These are phyloP conservation scores for Penicillium riverlandense DNA, from an alignment of 495 filamentous ascomycete genomes.

Conservation along the genomic window DNA sequence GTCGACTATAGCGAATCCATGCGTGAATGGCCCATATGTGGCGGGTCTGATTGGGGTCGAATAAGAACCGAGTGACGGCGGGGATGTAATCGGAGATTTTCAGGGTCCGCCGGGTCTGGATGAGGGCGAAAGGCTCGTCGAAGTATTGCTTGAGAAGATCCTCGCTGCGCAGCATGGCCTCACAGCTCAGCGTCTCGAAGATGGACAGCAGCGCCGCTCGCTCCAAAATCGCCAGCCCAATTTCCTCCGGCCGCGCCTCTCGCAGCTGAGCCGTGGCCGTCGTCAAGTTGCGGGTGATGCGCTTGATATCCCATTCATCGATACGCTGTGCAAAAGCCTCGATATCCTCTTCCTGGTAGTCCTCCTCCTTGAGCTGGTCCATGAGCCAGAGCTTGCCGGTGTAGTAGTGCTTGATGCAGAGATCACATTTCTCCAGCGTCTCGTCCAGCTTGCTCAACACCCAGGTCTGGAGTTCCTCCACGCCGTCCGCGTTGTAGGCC, in stretches of 20 bases:
- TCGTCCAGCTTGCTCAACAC: constrained; percentile 47
- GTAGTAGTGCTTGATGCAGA: constrained; percentile 77
- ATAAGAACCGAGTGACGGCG: constrained; percentile 74
- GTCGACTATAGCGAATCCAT: constrained; percentile 53
- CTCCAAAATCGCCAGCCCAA: constrained; percentile 42
- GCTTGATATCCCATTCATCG: constrained; percentile 52
- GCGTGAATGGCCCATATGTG: constrained; percentile 60
- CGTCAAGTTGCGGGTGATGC: constrained; percentile 53
- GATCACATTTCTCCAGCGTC: constrained; percentile 63
- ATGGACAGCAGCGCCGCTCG: constrained; percentile 48
- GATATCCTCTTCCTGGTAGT: constrained; percentile 59
- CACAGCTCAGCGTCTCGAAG: constrained; percentile 58
- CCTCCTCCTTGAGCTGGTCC: constrained; percentile 48
- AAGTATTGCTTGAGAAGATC: constrained; percentile 52
- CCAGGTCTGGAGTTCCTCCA: constrained; percentile 50
- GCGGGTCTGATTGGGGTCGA: constrained; percentile 53
- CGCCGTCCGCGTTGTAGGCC: constrained; percentile 55
- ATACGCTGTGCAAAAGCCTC: constrained; percentile 45
- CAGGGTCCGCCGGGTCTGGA: constrained; percentile 64
- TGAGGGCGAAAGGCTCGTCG: constrained; percentile 67
- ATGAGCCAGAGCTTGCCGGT: constrained; percentile 57
- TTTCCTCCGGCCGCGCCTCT: constrained; percentile 37
- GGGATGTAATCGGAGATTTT: constrained; percentile 66
- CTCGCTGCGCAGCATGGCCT: constrained; percentile 49
- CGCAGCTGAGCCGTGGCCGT: constrained; percentile 41